Base-by-base conservation (phyloP, 2,329 filamentous ascomycete species). In the Paecilomyces formosus region DNA sequence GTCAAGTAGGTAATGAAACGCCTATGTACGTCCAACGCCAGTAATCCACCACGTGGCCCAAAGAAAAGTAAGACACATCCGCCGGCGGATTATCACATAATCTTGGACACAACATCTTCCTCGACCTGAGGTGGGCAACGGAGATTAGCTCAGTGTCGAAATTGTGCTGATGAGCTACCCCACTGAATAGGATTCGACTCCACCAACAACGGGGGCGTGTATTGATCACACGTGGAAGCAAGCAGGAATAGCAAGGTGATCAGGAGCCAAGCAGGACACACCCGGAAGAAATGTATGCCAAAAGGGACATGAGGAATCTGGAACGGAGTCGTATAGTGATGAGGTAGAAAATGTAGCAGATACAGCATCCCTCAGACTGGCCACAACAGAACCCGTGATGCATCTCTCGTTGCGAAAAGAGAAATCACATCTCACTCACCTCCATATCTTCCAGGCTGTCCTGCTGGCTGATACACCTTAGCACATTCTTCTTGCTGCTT, bases 401-500 rank as follows among this genome's bases (percentile, higher is more conserved):
- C 26, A 52, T 24, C 50, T n/a, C 13, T 18, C 26, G 12, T 21
- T 13, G 50, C 50, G 11, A 52, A 52, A 52, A 24, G 50, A 24
- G 26, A 24, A 52, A 52, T 52, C 50, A 52, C 61, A 57, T 61
- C 45, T 55, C 63, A 87, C 90, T 86, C 78, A 99, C 94, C 91
- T 99, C 94, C 88, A 97, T 96, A 72, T 99, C 94, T 79, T 99
- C 94, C 58, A 99, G 82, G 61, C 92, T 95, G 76, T 99, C 94
- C 76, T 99, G 93, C 72, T 97, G 94, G 58, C 90, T 90, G 72
- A 99, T 99, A 71, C 93, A 96, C 62, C 94, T 83, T 63, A 99
- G 79, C 49, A 99, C 92, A 71, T 97, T 97, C 86, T 99, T 99
- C 81, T 97, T 99, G 76, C 93, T 97, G 77, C 92, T 97, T 79